phyloP scores from a whole-genome alignment of 805 yeast species.

The Yarrowia sp. region DNA sequence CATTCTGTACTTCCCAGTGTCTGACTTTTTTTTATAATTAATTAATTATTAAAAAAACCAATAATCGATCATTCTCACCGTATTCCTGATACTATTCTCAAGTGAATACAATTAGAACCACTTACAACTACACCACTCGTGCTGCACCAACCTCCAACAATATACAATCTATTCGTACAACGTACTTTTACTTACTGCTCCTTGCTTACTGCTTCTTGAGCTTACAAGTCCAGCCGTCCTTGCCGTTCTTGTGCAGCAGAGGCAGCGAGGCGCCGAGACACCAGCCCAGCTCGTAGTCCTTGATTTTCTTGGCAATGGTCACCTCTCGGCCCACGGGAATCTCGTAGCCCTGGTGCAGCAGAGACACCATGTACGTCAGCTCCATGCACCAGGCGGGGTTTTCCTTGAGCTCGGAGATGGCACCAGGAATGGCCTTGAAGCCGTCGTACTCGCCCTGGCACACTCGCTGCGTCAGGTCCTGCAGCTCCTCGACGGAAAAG shows the following conservation, averaged over 20 bases:
- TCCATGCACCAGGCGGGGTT: slow-evolving; percentile 97
- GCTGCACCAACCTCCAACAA: not conserved
- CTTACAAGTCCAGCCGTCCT: slow-evolving; percentile 30
- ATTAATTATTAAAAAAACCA: too few species aligned
- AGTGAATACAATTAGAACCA: too few species aligned
- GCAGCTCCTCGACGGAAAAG: slow-evolving; percentile 80
- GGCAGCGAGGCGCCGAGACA: slow-evolving; percentile 97
- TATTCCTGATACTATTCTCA: too few species aligned
- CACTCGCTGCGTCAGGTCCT: slow-evolving; percentile 75
- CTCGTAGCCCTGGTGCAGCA: slow-evolving; percentile 95
- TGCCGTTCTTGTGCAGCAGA: slow-evolving; percentile 47
- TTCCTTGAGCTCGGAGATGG: slow-evolving; percentile 59
- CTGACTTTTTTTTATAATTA: too few species aligned
- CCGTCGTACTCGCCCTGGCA: slow-evolving; percentile 86
- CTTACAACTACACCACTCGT: too few species aligned
- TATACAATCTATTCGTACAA: not conserved
- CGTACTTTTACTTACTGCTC: not conserved
- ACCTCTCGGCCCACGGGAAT: slow-evolving; percentile 87
- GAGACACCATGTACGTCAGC: slow-evolving; percentile 80
- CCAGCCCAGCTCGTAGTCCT: slow-evolving; percentile 94
- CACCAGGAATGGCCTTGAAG: slow-evolving; percentile 62
- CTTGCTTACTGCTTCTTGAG: not conserved
- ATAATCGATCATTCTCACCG: too few species aligned
- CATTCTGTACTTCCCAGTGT: too few species aligned
- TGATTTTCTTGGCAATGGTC: slow-evolving; percentile 86